These are phyloP conservation scores for Annona squamosa DNA, from an alignment of 164 flowering plant species.

Conservation along the genomic window DNA sequence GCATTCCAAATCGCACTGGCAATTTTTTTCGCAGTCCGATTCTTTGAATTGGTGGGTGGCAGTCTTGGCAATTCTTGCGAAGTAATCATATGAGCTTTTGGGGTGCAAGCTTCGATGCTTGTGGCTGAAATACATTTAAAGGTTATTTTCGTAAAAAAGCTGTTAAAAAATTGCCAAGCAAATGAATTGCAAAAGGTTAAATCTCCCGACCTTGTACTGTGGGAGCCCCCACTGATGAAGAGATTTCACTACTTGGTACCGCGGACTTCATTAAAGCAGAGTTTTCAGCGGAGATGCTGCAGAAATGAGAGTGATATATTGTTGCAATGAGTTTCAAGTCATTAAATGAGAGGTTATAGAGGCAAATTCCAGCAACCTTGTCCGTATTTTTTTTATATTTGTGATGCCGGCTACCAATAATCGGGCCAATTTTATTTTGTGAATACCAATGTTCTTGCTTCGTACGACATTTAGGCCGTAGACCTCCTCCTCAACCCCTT, in stretches of 20 bases:
- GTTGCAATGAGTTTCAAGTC: too few relatives aligned
- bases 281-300: slow-evolving; percentile 5
- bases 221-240: slow-evolving; percentile 1
- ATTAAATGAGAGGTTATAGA: too few relatives aligned
- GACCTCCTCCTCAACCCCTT: too few relatives aligned
- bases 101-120: slow-evolving; percentile 50
- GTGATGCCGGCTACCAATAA: too few relatives aligned
- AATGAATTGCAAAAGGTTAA: neutral
- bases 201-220: neutral
- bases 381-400: too few relatives aligned
- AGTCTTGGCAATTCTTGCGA: slow-evolving; percentile 14
- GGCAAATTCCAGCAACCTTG: too few relatives aligned
- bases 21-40: slow-evolving; percentile 44
- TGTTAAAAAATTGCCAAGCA: neutral
- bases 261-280: slow-evolving; percentile 1
- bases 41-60: slow-evolving; percentile 27
- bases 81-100: slow-evolving; percentile 31
- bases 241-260: slow-evolving; percentile 7
- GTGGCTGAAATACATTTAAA: neutral
- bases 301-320: neutral
- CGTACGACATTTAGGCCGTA: too few relatives aligned
- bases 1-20: slow-evolving; percentile 50
- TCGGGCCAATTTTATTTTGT: too few relatives aligned
- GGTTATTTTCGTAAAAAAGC: neutral
- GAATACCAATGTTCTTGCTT: too few relatives aligned